Base-by-base conservation (phyloP, 164 flowering plant species). In the Vitis cinerea region DNA sequence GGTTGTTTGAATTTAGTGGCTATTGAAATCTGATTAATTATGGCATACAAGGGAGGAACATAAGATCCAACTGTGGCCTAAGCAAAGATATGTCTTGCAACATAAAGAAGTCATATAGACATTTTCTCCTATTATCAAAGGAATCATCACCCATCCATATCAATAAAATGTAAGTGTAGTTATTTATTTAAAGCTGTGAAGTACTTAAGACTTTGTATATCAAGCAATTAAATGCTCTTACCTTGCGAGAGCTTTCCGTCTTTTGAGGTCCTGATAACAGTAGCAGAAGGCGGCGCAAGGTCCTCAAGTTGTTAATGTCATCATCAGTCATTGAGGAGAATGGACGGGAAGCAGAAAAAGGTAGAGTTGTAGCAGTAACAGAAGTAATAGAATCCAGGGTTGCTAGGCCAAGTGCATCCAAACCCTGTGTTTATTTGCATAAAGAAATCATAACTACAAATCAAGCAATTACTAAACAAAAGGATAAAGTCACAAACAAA, bases 351-450 rank as follows among this genome's bases (percentile, higher is more conserved):
- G 83, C 37, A 29, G 74, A 53, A 75, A 90, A 85, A 11, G 92
- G 97, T 58, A 88, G 56, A 15, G 63, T 71, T 72, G 90, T 50
- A 14, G 72, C 59, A 59, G 88, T 75, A 48, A 73, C 71, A 59
- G 84, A 80, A 59, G 77, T 71, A 10, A 89, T 30, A 8, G 90
- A 86, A 61, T 86, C 85, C 62, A 89, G 16, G 17, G 93, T 85
- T 71, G 94, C 93, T 59, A 94, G 47, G 13, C 92, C 95, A 71
- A 94, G 86, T 72, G 96, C 95, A 85, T 92, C 99, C 73, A 94
- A 65, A 66, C 99, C 97, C 99, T 94, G 79, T 47, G 62, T 59
- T 59, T 19, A 72, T 77, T 71, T 53, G 27, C 27, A 16, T 29
- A 71, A n/a, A 7, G 49, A 13, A 71, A 66, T 55, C 50, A 71